A percentile compares a stretch with the other conserved stretches of the same genome.
Evolutionary conservation across 2,329 filamentous ascomycete species (phyloP).

Genomic region (Colletotrichum sp.): DNA sequence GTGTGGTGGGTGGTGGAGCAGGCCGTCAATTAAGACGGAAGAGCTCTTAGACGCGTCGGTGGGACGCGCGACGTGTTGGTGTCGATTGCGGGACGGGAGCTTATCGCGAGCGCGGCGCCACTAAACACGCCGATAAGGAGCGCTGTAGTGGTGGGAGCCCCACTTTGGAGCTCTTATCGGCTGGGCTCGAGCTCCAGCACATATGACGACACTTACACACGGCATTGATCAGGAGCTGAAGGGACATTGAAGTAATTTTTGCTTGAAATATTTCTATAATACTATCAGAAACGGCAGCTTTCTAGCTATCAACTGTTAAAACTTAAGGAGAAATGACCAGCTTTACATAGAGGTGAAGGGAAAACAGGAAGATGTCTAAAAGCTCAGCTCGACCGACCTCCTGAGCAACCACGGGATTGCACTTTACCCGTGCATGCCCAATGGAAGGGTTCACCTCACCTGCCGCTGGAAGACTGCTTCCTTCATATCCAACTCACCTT

Average conservation of each 20-base stretch:
- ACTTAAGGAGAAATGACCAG: rapidly evolving
- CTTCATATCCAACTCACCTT: not conserved
- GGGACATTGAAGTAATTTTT: not conserved
- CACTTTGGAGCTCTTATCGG: slow-evolving; percentile 1
- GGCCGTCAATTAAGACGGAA: slow-evolving; percentile 7
- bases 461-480: not conserved
- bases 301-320: no score
- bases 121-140: slow-evolving; percentile 17
- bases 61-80: slow-evolving; percentile 20
- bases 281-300: not conserved
- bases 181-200: not conserved
- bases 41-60: slow-evolving; percentile 13
- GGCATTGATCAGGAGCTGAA: not conserved
- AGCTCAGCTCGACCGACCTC: not conserved
- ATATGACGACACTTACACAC: not conserved
- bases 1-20: slow-evolving; percentile 3
- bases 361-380: not conserved
- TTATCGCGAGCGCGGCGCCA: slow-evolving; percentile 16
- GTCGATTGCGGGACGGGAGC: not conserved
- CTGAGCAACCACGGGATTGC: not conserved
- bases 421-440: not conserved
- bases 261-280: not conserved
- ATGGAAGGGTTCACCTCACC: not conserved
- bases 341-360: not conserved
- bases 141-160: not conserved